A percentile compares a stretch with the other conserved stretches of the same genome.
Evolutionary conservation across 2,329 filamentous ascomycete species (phyloP).

Genomic region (Apiospora malaysiana): DNA sequence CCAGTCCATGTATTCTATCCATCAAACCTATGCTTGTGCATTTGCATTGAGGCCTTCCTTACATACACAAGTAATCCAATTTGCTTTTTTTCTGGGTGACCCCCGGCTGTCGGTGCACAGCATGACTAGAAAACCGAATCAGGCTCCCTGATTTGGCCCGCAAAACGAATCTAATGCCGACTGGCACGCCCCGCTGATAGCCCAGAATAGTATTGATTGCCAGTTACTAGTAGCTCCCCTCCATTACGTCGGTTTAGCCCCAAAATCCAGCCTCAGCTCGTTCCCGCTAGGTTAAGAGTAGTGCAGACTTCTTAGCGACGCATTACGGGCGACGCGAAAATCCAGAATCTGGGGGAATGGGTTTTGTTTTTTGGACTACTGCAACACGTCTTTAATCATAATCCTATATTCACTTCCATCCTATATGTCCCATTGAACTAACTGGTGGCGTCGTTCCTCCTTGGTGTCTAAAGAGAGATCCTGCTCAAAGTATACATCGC

Average conservation of each 20-base stretch:
- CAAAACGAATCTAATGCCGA: background rate
- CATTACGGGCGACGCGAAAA: background rate
- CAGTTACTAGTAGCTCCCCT: background rate
- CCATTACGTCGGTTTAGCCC: background rate
- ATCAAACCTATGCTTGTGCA: background rate
- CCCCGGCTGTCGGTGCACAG: background rate
- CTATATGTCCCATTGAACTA: too few relatives aligned
- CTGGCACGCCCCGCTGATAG: background rate
- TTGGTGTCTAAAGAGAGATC: background rate
- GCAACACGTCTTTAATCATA: background rate
- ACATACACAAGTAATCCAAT: background rate
- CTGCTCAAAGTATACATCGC: background rate
- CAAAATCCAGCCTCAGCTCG: background rate
- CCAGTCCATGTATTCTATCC: background rate
- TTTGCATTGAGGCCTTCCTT: constrained; percentile 11
- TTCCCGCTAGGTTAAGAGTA: background rate
- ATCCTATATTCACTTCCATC: background rate
- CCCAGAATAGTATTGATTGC: too few relatives aligned
- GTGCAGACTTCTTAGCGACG: background rate
- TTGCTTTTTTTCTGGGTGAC: background rate
- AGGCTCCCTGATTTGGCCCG: background rate
- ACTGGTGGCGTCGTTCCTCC: background rate
- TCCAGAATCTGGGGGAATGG: background rate
- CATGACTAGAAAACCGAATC: background rate
- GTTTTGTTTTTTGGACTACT: background rate